Base-by-base conservation (phyloP, 202 grass and related monocot species). In the Zizania palustris region DNA sequence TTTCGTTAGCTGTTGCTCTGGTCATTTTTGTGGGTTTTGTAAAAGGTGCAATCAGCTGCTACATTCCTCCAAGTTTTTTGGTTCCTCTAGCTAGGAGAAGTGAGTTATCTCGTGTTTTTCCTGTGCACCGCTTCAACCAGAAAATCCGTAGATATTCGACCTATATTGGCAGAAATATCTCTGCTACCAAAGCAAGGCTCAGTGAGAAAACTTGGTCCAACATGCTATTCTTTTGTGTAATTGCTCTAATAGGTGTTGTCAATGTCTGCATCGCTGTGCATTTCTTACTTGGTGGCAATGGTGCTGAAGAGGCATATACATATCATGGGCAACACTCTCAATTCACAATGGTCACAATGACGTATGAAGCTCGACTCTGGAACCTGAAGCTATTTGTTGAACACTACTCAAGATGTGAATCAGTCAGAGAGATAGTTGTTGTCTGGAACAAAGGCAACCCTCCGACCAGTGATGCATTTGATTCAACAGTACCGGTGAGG, bases 401-500 rank as follows among this genome's bases (percentile, higher is more conserved):
- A 72, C 96, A 95, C 48, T 98, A 98, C 65, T 98, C 96, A 54
- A 84, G 85, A 61, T 98, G 96, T n/a, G 96, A 95, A 79, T 98
- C 96, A 1, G 96, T 98, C 21, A 79, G 71, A 77, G 96, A 98
- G 83, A 98, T 98, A 69, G 89, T 98, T 58, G 91, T 98, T 0
- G 91, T 98, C 16, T 98, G 96, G 96, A 98, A 98, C 72, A 98
- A 98, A 90, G 96, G 96, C 35, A 88, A 85, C 67, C 87, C 78
- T 73, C 96, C 96, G 7, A 82, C 72, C 53, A 65, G 44, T 4
- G 83, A 85, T 0, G 83, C 87, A 7, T 98, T 98, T 11, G 91
- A 98, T 60, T 92, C 96, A 19, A 89, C 87, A 15, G 89, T 92
- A 10, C 96, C 96, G 44, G 89, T 98, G 44, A 93, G 91, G 69